phyloP scores from a whole-genome alignment of 805 yeast genomes.

The Saccharomyces mikatae region DNA sequence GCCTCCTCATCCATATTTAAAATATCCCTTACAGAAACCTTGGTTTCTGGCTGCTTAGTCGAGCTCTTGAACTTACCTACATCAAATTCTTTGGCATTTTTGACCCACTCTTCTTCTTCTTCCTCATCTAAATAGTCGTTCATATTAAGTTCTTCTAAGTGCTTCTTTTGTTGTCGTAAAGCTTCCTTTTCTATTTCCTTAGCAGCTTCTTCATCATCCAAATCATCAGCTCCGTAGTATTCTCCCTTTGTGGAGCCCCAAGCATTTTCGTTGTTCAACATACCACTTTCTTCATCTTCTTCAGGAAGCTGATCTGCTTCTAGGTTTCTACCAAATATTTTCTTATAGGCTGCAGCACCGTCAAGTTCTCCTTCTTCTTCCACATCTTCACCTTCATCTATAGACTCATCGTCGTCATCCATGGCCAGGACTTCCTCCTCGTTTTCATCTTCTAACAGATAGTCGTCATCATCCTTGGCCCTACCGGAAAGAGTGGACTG shows the following conservation, averaged over 20 bases:
- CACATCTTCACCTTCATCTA: constrained; percentile 25
- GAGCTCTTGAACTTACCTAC: constrained; percentile 31
- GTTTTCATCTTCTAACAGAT: constrained; percentile 36
- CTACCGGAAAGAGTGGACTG: constrained; percentile 43
- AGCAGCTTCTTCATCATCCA: constrained; percentile 61
- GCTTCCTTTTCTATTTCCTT: constrained; percentile 84
- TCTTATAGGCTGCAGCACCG: constrained; percentile 33
- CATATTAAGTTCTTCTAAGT: constrained; percentile 66
- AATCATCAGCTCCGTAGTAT: constrained; percentile 47
- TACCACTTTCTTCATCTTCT: constrained; percentile 25
- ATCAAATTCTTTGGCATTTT: constrained; percentile 44
- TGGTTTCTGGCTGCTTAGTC: constrained; percentile 26
- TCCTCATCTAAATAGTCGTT: constrained; percentile 71
- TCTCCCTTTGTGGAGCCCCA: constrained; percentile 40
- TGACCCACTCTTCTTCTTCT: constrained; percentile 67
- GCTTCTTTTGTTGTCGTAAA: constrained; percentile 70
- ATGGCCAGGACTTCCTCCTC: constrained; percentile 45
- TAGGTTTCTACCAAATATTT: constrained; percentile 30
- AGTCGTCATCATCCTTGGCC: constrained; percentile 39
- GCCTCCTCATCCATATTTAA: constrained; percentile 45
- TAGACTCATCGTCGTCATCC: constrained; percentile 41
- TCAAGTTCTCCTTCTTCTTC: constrained; percentile 29
- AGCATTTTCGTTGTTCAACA: constrained; percentile 35
- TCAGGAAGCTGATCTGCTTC: constrained; percentile 20
- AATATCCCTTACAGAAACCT: constrained; percentile 37